These are phyloP conservation scores for Entophlyctis luteolus DNA, from an alignment of 192 early-diverging fungal species.

Conservation along the genomic window DNA sequence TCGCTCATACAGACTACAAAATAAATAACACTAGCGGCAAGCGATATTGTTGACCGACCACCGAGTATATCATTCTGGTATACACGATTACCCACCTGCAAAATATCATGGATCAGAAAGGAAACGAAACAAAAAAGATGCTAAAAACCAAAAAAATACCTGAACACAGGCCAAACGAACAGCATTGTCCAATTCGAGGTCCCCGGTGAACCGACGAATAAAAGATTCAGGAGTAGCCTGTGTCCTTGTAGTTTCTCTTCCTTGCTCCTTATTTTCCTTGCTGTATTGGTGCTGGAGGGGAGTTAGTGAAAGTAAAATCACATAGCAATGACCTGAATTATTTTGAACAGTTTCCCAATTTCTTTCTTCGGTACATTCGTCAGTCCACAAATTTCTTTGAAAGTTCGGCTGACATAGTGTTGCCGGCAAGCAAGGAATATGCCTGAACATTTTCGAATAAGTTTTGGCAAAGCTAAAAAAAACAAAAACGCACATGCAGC, in stretches of 20 bases:
- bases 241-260: slow-evolving; percentile 45
- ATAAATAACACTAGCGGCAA: slow-evolving; percentile 89
- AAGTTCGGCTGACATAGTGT: slow-evolving; percentile 78
- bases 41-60: slow-evolving; percentile 85
- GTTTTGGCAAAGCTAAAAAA: neutral
- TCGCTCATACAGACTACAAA: slow-evolving; percentile 70
- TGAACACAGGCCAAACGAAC: slow-evolving; percentile 70
- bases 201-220: slow-evolving; percentile 72
- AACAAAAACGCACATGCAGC: slow-evolving; percentile 61
- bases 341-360: slow-evolving; percentile 80
- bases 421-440: slow-evolving; percentile 91
- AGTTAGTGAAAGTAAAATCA: slow-evolving; percentile 26
- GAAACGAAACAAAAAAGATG: neutral
- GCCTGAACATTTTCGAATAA: neutral
- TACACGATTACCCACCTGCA: slow-evolving; percentile 54
- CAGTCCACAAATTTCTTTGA: slow-evolving; percentile 87
- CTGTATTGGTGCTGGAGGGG: slow-evolving; percentile 4
- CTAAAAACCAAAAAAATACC: slow-evolving; percentile 36
- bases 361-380: slow-evolving; percentile 91
- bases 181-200: slow-evolving; percentile 61
- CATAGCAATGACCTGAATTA: slow-evolving; percentile 37
- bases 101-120: neutral
- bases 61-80: slow-evolving; percentile 80
- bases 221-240: slow-evolving; percentile 21
- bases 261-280: slow-evolving; percentile 33